A percentile compares a stretch with the other conserved stretches of the same genome.
These are phyloP conservation scores for Penicillium egyptiacum DNA, from an alignment of 495 filamentous ascomycete species.

Conservation along the genomic window DNA sequence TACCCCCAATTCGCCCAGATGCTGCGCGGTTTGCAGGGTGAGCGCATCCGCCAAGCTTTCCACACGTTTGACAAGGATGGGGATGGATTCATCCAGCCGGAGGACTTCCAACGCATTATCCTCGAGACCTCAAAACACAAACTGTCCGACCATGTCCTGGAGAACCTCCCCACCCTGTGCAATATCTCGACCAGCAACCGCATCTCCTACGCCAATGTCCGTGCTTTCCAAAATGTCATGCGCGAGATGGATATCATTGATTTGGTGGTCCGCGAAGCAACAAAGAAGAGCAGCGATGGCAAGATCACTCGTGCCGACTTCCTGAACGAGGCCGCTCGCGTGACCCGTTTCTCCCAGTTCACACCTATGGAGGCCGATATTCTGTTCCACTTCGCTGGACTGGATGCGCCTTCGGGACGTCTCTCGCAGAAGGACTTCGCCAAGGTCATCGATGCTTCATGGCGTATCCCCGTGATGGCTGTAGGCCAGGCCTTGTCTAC, in stretches of 20 bases:
- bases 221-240: slow-evolving; percentile 96
- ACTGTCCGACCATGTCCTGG: slow-evolving; percentile 93
- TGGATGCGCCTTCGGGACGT: slow-evolving; percentile 83
- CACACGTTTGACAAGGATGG: slow-evolving; percentile 84
- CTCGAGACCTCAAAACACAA: slow-evolving; percentile 92
- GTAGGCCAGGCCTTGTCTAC: slow-evolving; percentile 38
- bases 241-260: slow-evolving; percentile 97
- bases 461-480: slow-evolving; percentile 62
- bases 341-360: slow-evolving; percentile 89
- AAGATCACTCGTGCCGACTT: slow-evolving; percentile 95
- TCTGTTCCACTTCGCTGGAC: slow-evolving; percentile 93
- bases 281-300: slow-evolving; percentile 77
- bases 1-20: slow-evolving; percentile 98
- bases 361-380: slow-evolving; percentile 99
- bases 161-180: slow-evolving; percentile 89
- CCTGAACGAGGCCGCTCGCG: slow-evolving; percentile 85
- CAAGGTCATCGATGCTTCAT: slow-evolving; percentile 91
- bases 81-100: slow-evolving; percentile 96
- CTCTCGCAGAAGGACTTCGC: slow-evolving; percentile 84
- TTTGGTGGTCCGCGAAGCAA: slow-evolving; percentile 82
- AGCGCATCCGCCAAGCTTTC: slow-evolving; percentile 94
- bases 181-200: slow-evolving; percentile 91
- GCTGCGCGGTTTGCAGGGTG: slow-evolving; percentile 92
- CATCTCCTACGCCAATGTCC: slow-evolving; percentile 95
- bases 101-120: slow-evolving; percentile 96